phyloP scores from a whole-genome alignment of 2,329 filamentous ascomycete genomes.

The Pyrenophora seminiperda region DNA sequence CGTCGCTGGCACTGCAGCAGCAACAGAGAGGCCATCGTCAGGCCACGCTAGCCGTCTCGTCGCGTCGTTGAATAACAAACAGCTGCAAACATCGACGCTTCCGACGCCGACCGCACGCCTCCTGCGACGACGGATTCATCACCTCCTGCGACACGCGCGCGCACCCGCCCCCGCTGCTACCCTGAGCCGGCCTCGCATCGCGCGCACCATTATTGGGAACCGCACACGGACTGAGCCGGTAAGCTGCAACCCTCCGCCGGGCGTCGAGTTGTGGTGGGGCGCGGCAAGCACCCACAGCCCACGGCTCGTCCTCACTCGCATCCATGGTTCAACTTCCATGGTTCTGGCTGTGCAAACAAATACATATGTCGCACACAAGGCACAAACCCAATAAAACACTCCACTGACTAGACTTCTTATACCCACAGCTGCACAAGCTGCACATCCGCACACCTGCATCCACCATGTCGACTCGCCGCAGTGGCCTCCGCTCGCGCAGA shows the following conservation, averaged over 20 bases:
- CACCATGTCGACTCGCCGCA: conserved; percentile 22
- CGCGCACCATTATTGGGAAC: conserved; percentile 6
- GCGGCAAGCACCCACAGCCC: conserved; percentile 1
- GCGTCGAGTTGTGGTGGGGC: conserved; percentile 25
- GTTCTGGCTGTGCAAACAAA: conserved; percentile 13
- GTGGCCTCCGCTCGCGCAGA: conserved; percentile 24
- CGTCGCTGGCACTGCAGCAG: conserved; percentile 10
- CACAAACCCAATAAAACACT: conserved; percentile 3
- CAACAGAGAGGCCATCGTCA: conserved; percentile 2
- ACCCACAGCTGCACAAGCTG: conserved; percentile 13
- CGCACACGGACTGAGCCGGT: conserved; percentile 14
- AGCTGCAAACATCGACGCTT: conserved; percentile 13
- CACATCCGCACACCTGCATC: conserved; percentile 23
- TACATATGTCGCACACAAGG: conserved; percentile 3
- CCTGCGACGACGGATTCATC: too few species aligned
- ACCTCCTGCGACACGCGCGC: conserved; percentile 9
- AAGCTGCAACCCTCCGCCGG: conserved; percentile 15
- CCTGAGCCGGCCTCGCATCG: conserved; percentile 1
- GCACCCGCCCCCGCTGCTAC: conserved; percentile 4
- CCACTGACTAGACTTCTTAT: conserved; percentile 22
- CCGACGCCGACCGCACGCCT: conserved; percentile 10
- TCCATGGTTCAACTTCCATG: conserved; percentile 9
- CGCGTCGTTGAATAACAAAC: conserved; percentile 25
- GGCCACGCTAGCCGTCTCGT: conserved; percentile 16
- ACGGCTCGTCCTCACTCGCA: conserved; percentile 4